Conservation (phyloP, 1,284 basidiomycete species). For the Ustanciosporium gigantosporum region DNA sequence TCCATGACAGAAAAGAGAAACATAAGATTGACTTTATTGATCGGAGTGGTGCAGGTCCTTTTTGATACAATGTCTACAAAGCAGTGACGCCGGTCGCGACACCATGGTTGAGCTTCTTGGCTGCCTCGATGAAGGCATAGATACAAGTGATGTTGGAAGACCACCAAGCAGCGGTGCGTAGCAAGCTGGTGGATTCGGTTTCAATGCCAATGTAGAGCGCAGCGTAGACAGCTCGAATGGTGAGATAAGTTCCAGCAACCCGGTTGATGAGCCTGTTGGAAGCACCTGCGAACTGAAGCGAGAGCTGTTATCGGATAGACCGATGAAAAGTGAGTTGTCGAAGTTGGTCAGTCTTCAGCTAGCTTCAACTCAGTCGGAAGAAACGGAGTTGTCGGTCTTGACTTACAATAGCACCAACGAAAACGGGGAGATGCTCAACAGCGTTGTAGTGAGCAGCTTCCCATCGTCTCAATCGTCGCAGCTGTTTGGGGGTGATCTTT, state of each 20-base stretch:
- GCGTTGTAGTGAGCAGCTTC: constrained; percentile 44
- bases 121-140: constrained; percentile 31
- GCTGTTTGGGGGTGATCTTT: constrained; percentile 27
- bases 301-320: constrained; percentile 9
- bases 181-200: constrained; percentile 4
- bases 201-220: constrained; percentile 25
- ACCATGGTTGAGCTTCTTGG: constrained; percentile 27
- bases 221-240: constrained; percentile 24
- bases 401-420: constrained; percentile 23
- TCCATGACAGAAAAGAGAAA: too few relatives aligned
- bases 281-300: constrained; percentile 32
- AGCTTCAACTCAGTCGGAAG: not conserved
- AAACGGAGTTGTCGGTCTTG: too few relatives aligned
- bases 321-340: not conserved
- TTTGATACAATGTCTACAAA: too few relatives aligned
- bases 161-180: constrained; percentile 34
- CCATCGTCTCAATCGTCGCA: constrained; percentile 36
- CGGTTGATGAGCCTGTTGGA: constrained; percentile 36
- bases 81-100: constrained; percentile 22
- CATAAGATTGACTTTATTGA: too few relatives aligned
- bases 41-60: too few relatives aligned
- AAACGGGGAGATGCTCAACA: constrained; percentile 32
- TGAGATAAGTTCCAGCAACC: constrained; percentile 23
- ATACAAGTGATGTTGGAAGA: constrained; percentile 34
- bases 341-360: not conserved